Conservation (phyloP, 495 filamentous ascomycete species). For the Trichocladium uniseriatum region DNA sequence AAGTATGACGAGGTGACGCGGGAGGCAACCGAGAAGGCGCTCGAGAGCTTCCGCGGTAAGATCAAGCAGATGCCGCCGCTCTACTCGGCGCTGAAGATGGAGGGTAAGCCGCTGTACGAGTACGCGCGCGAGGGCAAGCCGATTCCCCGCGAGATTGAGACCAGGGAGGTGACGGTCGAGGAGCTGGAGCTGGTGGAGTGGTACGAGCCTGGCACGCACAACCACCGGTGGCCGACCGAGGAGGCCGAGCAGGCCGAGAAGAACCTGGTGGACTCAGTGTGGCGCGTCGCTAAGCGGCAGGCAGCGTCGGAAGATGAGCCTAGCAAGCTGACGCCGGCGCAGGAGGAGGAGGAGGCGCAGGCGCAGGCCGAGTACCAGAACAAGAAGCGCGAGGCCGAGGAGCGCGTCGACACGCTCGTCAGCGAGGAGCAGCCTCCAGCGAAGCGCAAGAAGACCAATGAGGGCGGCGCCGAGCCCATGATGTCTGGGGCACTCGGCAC, state of each 20-base stretch:
- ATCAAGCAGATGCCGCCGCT: conserved; percentile 89
- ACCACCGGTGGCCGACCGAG: conserved; percentile 60
- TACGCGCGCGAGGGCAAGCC: conserved; percentile 85
- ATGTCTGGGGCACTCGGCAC: conserved; percentile 46
- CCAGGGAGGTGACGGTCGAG: conserved; percentile 64
- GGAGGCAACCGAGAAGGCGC: conserved; percentile 64
- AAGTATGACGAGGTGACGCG: conserved; percentile 70
- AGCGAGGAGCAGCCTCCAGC: conserved; percentile 15
- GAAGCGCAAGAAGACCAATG: conserved; percentile 29
- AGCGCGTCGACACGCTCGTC: conserved; percentile 35
- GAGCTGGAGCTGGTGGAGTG: conserved; percentile 77
- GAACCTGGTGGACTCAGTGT: conserved; percentile 61
- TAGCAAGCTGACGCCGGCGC: conserved; percentile 34
- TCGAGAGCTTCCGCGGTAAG: conserved; percentile 70
- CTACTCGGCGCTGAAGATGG: conserved; percentile 78
- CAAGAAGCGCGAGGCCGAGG: conserved; percentile 41
- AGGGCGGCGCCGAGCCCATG: conserved; percentile 23
- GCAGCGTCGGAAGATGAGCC: conserved; percentile 20
- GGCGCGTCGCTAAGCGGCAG: conserved; percentile 42
- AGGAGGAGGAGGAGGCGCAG: conserved; percentile 38
- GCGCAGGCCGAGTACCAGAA: conserved; percentile 35
- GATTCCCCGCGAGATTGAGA: conserved; percentile 73
- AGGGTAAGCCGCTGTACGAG: conserved; percentile 90
- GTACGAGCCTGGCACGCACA: conserved; percentile 74
- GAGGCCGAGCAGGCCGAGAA: conserved; percentile 66